Conservation (phyloP, 306 rosid genomes). For the Vigna radiata region DNA sequence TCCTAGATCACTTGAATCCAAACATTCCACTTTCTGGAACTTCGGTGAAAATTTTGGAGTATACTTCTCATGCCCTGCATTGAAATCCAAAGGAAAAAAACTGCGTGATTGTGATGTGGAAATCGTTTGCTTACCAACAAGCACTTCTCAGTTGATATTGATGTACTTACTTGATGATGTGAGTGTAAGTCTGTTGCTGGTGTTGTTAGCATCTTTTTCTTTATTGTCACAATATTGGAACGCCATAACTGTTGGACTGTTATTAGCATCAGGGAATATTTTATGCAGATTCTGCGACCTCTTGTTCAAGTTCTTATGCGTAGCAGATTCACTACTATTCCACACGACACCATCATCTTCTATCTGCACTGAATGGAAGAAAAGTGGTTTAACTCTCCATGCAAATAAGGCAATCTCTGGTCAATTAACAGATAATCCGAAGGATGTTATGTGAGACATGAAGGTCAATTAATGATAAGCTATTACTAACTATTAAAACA, state of each 20-base stretch:
- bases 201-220: neutral
- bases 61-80: neutral
- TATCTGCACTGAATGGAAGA: slow-evolving; percentile 76
- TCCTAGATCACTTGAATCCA: neutral
- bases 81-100: neutral
- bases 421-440: neutral
- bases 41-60: neutral
- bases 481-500: neutral
- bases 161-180: neutral
- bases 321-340: slow-evolving; percentile 52
- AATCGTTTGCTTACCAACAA: neutral
- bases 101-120: slow-evolving; percentile 5
- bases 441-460: neutral
- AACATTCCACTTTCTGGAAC: neutral
- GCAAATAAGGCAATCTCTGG: neutral
- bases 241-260: neutral
- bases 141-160: neutral
- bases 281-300: neutral
- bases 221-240: neutral
- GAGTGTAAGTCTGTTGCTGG: neutral
- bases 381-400: slow-evolving; percentile 47
- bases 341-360: slow-evolving; percentile 55
- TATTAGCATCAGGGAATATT: neutral
- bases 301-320: slow-evolving; percentile 43
- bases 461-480: neutral